Conservation (phyloP, 2,329 filamentous ascomycete species). For the Microascus cirrosus region DNA sequence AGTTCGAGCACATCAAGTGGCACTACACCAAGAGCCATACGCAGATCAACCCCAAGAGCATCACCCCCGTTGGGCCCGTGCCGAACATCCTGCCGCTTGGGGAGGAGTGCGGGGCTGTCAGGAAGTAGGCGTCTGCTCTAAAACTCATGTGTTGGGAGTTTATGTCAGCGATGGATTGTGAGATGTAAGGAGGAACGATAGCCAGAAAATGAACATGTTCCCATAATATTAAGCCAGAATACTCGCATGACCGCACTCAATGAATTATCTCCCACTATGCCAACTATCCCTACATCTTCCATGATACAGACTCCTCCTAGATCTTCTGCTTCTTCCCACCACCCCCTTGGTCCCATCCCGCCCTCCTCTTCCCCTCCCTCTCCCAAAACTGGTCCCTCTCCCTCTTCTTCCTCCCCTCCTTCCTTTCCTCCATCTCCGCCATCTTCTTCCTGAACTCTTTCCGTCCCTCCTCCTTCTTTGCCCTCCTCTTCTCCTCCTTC, state of each 20-base stretch:
- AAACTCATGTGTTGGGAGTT: background rate
- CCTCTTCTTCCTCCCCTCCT: constrained; percentile 73
- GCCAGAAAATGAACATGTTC: too few species aligned
- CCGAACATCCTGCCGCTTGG: constrained; percentile 70
- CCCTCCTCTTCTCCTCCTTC: constrained; percentile 70
- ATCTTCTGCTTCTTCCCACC: constrained; percentile 18
- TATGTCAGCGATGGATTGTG: background rate
- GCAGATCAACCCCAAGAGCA: constrained; percentile 57
- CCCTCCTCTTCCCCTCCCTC: constrained; percentile 67
- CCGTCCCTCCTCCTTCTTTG: constrained; percentile 80
- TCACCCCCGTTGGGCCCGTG: constrained; percentile 76
- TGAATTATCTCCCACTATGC: background rate
- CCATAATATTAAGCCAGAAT: background rate
- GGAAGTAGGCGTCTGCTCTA: constrained; percentile 6
- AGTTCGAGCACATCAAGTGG: constrained; percentile 92
- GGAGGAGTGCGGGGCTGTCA: constrained; percentile 60
- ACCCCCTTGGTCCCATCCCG: constrained; percentile 27
- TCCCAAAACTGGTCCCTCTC: constrained; percentile 91
- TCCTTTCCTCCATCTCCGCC: constrained; percentile 73
- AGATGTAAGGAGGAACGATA: background rate
- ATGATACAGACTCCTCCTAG: background rate
- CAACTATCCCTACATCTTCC: background rate
- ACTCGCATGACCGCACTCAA: background rate
- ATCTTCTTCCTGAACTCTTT: constrained; percentile 75
- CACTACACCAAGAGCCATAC: constrained; percentile 52